These are phyloP conservation scores for Pittosporum tobira DNA, from an alignment of 129 eudicot species.

Conservation along the genomic window DNA sequence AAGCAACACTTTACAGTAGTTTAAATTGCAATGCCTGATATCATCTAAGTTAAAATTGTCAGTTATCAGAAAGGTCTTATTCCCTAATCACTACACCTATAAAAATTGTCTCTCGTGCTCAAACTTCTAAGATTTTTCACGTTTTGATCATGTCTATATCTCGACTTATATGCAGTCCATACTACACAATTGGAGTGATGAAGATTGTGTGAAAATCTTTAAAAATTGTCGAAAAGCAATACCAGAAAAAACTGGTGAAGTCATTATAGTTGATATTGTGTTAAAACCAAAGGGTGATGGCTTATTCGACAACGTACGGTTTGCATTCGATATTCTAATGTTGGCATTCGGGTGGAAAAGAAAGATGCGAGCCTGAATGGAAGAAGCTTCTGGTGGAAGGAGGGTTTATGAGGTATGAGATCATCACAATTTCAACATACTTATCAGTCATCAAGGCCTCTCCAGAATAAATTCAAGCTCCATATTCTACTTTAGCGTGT, in stretches of 20 bases:
- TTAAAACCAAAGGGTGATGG: not conserved
- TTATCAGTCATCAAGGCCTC: constrained; percentile 9
- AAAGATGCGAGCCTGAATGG: constrained; percentile 4
- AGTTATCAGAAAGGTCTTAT: no score
- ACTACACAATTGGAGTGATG: no score
- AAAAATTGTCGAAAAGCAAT: no score
- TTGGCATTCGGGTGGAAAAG: constrained; percentile 3
- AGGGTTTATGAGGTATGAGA: constrained; percentile 6
- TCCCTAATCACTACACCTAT: no score
- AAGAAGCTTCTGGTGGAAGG: not conserved
- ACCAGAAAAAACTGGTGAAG: constrained; percentile 12
- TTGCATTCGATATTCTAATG: not conserved
- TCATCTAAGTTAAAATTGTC: no score
- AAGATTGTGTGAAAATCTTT: no score
- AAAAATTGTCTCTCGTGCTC: no score
- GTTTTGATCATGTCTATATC: no score
- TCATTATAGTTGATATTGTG: not conserved
- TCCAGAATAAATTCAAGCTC: not conserved
- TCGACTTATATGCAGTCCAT: not conserved
- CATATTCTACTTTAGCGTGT: not conserved
- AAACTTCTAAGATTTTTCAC: no score
- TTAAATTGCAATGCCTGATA: no score
- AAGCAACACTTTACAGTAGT: no score
- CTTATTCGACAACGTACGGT: not conserved
- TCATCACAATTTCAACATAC: no score